These are phyloP conservation scores for Tricholoma terreum DNA, from an alignment of 768 basidiomycete species.

Conservation along the genomic window DNA sequence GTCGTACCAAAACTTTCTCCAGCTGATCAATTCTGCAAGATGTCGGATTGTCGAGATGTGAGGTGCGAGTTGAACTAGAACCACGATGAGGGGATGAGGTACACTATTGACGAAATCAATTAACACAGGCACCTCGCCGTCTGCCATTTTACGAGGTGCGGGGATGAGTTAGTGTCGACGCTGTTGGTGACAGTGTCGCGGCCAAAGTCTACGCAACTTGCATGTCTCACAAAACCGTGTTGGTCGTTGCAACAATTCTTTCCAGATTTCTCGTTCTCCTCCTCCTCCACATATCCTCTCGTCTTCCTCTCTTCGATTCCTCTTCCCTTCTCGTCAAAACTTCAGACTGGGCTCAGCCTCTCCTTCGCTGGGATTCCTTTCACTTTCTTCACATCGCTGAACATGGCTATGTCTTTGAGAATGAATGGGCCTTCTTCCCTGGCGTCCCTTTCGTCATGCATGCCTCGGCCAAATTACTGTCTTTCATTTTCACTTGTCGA, in stretches of 20 bases:
- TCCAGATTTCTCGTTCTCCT: conserved; percentile 19
- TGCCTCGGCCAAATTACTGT: conserved; percentile 1
- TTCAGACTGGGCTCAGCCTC: conserved; percentile 14
- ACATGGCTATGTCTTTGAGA: conserved; percentile 60
- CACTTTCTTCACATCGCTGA: conserved; percentile 74
- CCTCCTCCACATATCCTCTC: conserved; percentile 26
- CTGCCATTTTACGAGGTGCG: background rate
- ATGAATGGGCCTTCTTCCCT: conserved; percentile 88
- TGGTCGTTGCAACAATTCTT: conserved; percentile 16
- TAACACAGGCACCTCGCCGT: conserved; percentile 7
- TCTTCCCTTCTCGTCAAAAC: conserved; percentile 30
- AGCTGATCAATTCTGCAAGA: conserved; percentile 49
- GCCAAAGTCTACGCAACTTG: no score
- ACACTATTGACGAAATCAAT: conserved; percentile 53
- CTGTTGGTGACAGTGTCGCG: background rate
- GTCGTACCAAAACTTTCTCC: conserved; percentile 58
- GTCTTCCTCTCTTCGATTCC: conserved; percentile 35
- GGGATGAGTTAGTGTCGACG: background rate
- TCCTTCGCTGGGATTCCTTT: conserved; percentile 86
- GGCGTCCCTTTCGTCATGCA: conserved; percentile 59
- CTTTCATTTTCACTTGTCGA: conserved; percentile 19
- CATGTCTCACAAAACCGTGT: background rate
- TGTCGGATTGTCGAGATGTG: conserved; percentile 42
- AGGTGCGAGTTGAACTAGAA: conserved; percentile 62
- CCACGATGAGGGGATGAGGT: conserved; percentile 57